A percentile compares a stretch with the other conserved stretches of the same genome.
These are phyloP conservation scores for Solidago caesia DNA, from an alignment of 129 eudicot species.

Conservation along the genomic window DNA sequence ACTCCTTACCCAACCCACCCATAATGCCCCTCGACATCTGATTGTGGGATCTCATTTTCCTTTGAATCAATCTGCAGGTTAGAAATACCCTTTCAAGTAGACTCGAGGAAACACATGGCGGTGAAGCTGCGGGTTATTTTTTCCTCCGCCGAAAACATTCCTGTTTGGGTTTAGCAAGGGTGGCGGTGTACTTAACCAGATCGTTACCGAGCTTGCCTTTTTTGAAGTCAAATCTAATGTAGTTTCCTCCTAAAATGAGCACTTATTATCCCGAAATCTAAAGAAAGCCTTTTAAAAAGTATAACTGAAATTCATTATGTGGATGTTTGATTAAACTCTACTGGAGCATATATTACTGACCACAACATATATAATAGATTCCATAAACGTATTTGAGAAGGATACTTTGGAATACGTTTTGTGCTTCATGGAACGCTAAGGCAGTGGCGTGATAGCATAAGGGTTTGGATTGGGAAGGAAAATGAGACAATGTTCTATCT, in stretches of 20 bases:
- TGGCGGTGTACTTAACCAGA: constrained; percentile 81
- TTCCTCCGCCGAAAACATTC: constrained; percentile 55
- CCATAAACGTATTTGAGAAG: constrained; percentile 37
- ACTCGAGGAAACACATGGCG: constrained; percentile 36
- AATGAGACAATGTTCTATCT: constrained; percentile 61
- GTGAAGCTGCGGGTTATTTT: constrained; percentile 30
- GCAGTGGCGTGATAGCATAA: constrained; percentile 77
- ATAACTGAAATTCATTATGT: constrained; percentile 79
- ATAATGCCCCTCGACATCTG: constrained; percentile 1
- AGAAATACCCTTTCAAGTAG: constrained; percentile 41
- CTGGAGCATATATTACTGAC: constrained; percentile 80
- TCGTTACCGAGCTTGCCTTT: constrained; percentile 66
- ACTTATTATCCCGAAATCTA: constrained; percentile 60
- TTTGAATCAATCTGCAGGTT: constrained; percentile 38
- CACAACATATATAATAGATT: constrained; percentile 42
- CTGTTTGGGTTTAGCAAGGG: constrained; percentile 95
- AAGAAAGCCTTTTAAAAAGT: constrained; percentile 63
- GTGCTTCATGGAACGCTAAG: constrained; percentile 93
- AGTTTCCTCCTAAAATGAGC: constrained; percentile 23
- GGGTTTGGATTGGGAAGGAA: constrained; percentile 74
- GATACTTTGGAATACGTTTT: constrained; percentile 40
- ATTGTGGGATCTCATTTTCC: not conserved
- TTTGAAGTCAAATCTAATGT: constrained; percentile 28
- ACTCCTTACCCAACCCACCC: not conserved
- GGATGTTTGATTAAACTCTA: constrained; percentile 80